Evolutionary conservation across 2,329 filamentous ascomycete species (phyloP), one percentile per base, ranked within the genome.

Genomic region (Penicillium brevicompactum): DNA sequence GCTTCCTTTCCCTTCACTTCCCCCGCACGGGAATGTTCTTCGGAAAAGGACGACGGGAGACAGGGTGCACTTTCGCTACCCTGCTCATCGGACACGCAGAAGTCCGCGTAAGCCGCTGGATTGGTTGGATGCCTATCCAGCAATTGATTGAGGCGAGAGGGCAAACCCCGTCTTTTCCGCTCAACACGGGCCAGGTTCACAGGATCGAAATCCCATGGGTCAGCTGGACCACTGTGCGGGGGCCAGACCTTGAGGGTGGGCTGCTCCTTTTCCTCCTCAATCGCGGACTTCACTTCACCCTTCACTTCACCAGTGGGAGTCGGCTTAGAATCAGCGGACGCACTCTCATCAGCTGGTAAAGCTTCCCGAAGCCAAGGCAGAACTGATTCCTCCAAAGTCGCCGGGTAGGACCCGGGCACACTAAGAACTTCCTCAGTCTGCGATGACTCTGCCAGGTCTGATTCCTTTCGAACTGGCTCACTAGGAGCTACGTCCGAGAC

Each of bases 1-100:
- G 18, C 18, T 18, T 18, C 18, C 18, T 18, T 18, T 18, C 18
- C 18, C 18, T 41, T 32, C 43, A 34, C 43, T 18, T 52, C 44
- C 50, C 43, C 50, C 44, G 50, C 50, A 52, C 50, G 32, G 50
- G 50, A 51, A 46, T 51, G 34, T 47, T 32, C 24, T 41, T 22
- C 49, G 34, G 43, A 52, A 41, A 37, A 42, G 50, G 24, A 27
- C 24, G 24, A 27, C 24, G 24, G 24, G 5, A 27, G 24, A 27
- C 8, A 8, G 8, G 24, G 8, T 6, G 24, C 24, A 27, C 24
- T 8, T 27, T 27, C 24, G 24, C 24, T 27, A 6, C 24, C 24
- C 24, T 6, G 5, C 24, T 8, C 8, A 8, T 27, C 8, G 24
- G 8, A 27, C 8, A 8, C 24, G 24, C 5, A 8, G 24, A 27